A percentile compares a stretch with the other conserved stretches of the same genome.
phyloP scores from a whole-genome alignment of 1,139 yeast genomes.

The Nadsonia starkeyi-henricii region DNA sequence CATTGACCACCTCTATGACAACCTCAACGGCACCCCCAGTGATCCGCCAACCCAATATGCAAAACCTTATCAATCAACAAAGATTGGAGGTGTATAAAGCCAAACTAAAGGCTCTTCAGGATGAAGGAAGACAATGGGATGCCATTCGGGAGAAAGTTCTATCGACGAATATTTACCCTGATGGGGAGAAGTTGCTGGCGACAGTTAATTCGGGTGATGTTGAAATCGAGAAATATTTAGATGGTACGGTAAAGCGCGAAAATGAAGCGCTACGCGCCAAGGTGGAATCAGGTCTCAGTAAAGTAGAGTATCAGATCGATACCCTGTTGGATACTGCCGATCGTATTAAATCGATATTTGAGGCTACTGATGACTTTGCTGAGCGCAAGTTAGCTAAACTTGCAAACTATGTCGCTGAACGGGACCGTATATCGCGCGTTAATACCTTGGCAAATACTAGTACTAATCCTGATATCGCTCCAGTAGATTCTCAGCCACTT shows the following conservation, averaged over 20 bases:
- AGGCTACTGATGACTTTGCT: neutral
- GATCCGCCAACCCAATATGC: slow-evolving; percentile 38
- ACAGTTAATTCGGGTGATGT: neutral
- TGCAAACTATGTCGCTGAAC: neutral
- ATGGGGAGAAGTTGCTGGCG: neutral
- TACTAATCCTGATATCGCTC: too few species aligned
- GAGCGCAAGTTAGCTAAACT: neutral
- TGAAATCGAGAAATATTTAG: neutral
- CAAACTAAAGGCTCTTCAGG: slow-evolving; percentile 31
- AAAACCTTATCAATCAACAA: slow-evolving; percentile 36
- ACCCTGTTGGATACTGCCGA: neutral
- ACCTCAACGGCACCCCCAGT: slow-evolving; percentile 11
- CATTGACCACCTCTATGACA: slow-evolving; percentile 8
- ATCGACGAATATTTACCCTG: neutral
- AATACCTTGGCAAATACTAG: too few species aligned
- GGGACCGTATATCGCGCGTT: neutral
- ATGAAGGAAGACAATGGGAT: slow-evolving; percentile 39
- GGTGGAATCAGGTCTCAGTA: neutral
- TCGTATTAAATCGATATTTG: neutral
- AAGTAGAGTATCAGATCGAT: neutral
- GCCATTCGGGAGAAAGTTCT: neutral
- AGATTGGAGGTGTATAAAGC: slow-evolving; percentile 34
- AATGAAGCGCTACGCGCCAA: neutral
- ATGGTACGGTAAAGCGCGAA: neutral
- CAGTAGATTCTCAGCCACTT: neutral